These are phyloP conservation scores for Polytolypa hystricis DNA, from an alignment of 2,329 filamentous ascomycete genomes.

Conservation along the genomic window DNA sequence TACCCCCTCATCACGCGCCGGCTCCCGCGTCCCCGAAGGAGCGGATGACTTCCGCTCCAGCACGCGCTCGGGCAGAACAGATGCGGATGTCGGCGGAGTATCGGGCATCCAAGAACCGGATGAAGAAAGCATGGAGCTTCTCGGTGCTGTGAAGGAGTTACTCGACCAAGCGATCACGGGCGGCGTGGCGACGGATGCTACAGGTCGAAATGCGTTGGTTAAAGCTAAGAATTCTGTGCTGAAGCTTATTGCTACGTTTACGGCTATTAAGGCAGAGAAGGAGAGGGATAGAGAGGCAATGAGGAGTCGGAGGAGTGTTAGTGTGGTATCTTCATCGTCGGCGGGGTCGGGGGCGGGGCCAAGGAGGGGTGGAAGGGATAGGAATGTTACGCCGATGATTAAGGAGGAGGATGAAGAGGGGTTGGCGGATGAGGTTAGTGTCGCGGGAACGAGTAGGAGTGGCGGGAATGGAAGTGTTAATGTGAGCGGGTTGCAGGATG, in stretches of 20 bases:
- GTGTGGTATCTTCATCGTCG: too few species aligned
- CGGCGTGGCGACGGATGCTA: constrained; percentile 30
- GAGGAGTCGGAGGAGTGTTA: background rate
- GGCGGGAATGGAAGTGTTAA: background rate
- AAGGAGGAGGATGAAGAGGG: constrained; percentile 3
- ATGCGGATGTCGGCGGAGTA: constrained; percentile 32
- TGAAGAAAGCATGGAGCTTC: constrained; percentile 41
- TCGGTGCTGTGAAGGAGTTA: constrained; percentile 46
- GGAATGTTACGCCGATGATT: background rate
- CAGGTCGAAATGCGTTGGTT: constrained; percentile 34
- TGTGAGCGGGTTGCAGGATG: too few species aligned
- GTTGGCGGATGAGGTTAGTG: background rate
- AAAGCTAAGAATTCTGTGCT: constrained; percentile 35
- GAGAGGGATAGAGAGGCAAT: background rate
- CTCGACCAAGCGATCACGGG: constrained; percentile 46
- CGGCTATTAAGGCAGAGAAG: background rate
- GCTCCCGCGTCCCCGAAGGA: constrained; percentile 39
- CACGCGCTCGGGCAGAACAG: constrained; percentile 21
- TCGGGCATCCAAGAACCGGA: constrained; percentile 39
- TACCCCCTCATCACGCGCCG: constrained; percentile 40
- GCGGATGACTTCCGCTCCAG: constrained; percentile 50
- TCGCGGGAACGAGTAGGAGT: background rate
- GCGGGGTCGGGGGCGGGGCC: background rate
- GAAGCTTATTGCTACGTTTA: constrained; percentile 27
- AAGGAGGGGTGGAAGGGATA: background rate